Evolutionary conservation across 2,329 filamentous ascomycete genomes (phyloP), one percentile per base, ranked within the genome.

Genomic region (Fusarium pseudograminearum): DNA sequence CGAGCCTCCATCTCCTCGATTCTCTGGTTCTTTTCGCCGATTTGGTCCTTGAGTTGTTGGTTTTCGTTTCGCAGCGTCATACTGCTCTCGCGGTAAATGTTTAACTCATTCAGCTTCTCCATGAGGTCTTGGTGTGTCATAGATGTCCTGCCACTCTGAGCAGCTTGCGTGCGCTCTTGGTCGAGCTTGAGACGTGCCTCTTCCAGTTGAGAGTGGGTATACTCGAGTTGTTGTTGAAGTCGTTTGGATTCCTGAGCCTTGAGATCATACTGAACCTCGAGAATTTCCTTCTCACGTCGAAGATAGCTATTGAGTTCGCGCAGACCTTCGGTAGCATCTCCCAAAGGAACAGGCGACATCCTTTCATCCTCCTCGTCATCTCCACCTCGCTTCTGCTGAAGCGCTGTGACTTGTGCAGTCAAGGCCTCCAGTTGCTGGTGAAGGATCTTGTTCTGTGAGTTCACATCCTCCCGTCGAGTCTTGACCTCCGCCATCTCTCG

Each of bases 211-310:
- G 89, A 89, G 74, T 96, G 93, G 11, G 91, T 86, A 77, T 97
- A 94, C 52, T 97, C 91, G 26, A 98, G 86, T 76, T 98, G 94
- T 74, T 98, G 93, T 75, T 95, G 93, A 42, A 98, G 81, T 56
- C 96, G 90, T 80, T 97, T 97, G 56, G 89, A 86, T 80, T 99
- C 96, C 74, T 97, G 93, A 1, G 90, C 86, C 74, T 95, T 94
- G 45, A 98, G 85, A 73, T 98, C 94, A 74, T 94, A 92, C 76
- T 98, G 95, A n/a, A 98, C 93, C 73, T 99, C 95, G 11, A 98
- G 87, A 70, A 99, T 98, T 78, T 98, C 96, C 83, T 98, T 99
- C 81, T 99, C 97, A 42, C 93, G 91, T 46, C 95, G 91, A 65
- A 99, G 84, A 78, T 96, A 99, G 66, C 89, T 91, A 80, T 97